Percentiles rank a stretch among this genome's conserved stretches.
Conservation (phyloP, 2,329 filamentous ascomycete genomes). For the Epicoccum nigrum region DNA sequence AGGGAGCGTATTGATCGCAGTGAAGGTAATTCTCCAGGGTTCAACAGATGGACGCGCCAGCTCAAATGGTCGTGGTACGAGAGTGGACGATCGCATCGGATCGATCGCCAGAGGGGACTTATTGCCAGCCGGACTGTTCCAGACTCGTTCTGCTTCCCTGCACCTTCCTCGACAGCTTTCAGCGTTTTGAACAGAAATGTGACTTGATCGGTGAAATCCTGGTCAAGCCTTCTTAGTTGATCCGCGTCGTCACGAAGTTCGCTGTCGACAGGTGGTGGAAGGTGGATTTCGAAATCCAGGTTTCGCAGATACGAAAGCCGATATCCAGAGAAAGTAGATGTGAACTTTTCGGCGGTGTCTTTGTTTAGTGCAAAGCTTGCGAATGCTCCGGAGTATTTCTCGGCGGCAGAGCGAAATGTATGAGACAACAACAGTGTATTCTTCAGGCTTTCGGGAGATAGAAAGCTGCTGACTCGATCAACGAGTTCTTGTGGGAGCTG, state of each 20-base stretch:
- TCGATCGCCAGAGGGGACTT: not conserved
- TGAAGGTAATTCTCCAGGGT: not conserved
- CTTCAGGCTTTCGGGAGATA: conserved; percentile 3
- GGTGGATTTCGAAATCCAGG: not conserved
- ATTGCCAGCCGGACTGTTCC: not conserved
- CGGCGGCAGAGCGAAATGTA: conserved; percentile 6
- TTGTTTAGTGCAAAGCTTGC: conserved; percentile 1
- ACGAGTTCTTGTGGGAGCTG: conserved; percentile 9
- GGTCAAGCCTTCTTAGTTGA: conserved; percentile 12
- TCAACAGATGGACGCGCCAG: not conserved
- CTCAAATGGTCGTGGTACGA: not conserved
- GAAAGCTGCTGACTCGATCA: conserved; percentile 2
- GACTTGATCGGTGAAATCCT: conserved; percentile 18
- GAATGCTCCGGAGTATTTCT: conserved; percentile 10
- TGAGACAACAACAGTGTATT: conserved; percentile 5
- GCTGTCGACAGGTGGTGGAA: not conserved
- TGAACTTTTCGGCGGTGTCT: conserved; percentile 11
- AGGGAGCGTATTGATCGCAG: not conserved
- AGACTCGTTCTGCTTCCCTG: not conserved
- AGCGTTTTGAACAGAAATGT: conserved; percentile 11
- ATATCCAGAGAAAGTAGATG: not conserved
- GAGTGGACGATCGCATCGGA: not conserved
- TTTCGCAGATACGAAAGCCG: not conserved
- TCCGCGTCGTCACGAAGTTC: conserved; percentile 11
- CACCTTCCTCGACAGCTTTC: conserved; percentile 13